A percentile compares a stretch with the other conserved stretches of the same genome.
phyloP scores from a whole-genome alignment of 352 stramenopile genomes.

The Pythium monospermum region DNA sequence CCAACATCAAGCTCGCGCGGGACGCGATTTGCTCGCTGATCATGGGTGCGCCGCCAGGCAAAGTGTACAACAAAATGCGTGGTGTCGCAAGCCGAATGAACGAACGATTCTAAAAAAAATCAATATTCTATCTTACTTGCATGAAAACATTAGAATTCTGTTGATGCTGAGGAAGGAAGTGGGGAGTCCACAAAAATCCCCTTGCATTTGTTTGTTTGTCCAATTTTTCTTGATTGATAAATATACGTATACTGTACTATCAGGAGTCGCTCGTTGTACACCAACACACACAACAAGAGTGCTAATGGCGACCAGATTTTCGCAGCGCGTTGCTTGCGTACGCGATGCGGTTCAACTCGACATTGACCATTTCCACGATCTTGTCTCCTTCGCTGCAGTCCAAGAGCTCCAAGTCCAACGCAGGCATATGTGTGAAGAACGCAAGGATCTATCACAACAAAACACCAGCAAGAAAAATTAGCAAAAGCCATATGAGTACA shows the following conservation, averaged over 20 bases:
- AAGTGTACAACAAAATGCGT: constrained; percentile 99
- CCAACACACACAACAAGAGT: constrained; percentile 26
- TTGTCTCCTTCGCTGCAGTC: constrained; percentile 79
- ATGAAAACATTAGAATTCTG: not conserved
- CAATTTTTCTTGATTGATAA: constrained; percentile 55
- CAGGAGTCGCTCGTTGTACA: not conserved
- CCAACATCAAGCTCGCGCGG: constrained; percentile 98
- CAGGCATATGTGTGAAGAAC: constrained; percentile 82
- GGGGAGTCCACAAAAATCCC: not conserved
- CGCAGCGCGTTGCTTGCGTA: constrained; percentile 23
- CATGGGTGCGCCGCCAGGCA: constrained; percentile 97
- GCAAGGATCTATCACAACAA: constrained; percentile 57
- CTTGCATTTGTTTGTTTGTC: constrained; percentile 7
- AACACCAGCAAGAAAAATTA: not conserved
- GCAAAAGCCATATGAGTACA: not conserved
- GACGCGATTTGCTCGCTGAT: constrained; percentile 88
- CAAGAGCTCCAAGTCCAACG: constrained; percentile 66
- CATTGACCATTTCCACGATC: constrained; percentile 64
- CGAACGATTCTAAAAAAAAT: constrained; percentile 88
- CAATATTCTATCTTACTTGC: too few relatives aligned
- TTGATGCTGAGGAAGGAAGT: not conserved
- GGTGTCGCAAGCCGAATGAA: constrained; percentile 98
- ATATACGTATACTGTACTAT: constrained; percentile 40
- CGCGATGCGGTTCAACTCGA: constrained; percentile 68
- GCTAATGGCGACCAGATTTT: constrained; percentile 9